Base-by-base conservation (phyloP, 495 filamentous ascomycete species). In the Penicillium riverlandense region DNA sequence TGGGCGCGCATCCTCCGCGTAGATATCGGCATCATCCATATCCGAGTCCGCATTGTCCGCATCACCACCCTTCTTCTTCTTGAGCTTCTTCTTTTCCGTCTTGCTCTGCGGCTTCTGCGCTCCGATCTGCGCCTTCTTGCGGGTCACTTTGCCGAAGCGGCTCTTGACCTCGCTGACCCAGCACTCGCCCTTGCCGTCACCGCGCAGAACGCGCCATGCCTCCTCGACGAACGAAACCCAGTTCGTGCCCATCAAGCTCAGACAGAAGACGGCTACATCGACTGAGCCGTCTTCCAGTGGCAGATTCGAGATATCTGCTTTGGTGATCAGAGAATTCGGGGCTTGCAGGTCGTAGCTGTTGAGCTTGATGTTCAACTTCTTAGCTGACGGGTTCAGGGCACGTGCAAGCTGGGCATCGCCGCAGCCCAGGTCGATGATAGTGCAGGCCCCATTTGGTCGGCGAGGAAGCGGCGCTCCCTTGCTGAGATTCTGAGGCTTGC, bases 241-340 rank as follows among this genome's bases (percentile, higher is more conserved):
- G 66, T 98, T 98, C 11, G 92, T 97, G 52, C 94, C 92, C 92
- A 98, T 98, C 34, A 98, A 76, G 44, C 91, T 91, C 15, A 98
- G 73, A 65, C 92, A 98, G 70, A 96, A 95, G 41, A 97, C 78
- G 7, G 86, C 85, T 11, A 98, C 73, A 57, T 98, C 88, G 15
- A 89, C 82, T 32, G 72, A 77, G 38, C 77, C 78, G 38, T 89
- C 80, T 16, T 68, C 63, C 1, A 95, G 58, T 0, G 89, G 89
- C 2, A 98, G 71, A 44, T 85, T 77, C 12, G 89, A 82, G 41
- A 96, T 88, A 63, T 98, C 92, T 2, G 92, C 87, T 43, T 82
- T 77, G 8, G 87, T 95, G 41, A 98, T 82, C 8, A 90, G 77
- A 7, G 80, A 69, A 40, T 76, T 70, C 1, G 77, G 78, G 28